These are phyloP conservation scores for Cucumis sativus DNA, from an alignment of 306 rosid genomes.

Conservation along the genomic window DNA sequence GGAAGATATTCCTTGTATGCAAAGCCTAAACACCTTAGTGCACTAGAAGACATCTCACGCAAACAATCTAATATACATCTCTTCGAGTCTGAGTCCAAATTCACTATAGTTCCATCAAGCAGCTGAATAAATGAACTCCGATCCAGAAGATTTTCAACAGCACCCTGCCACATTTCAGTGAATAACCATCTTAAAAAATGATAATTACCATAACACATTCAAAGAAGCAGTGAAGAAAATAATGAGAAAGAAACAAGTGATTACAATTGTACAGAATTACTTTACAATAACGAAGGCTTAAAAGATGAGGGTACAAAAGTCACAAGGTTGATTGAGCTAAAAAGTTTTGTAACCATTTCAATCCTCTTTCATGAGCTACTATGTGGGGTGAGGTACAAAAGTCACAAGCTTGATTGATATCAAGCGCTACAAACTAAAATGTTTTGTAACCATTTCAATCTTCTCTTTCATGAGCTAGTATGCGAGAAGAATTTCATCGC, in stretches of 20 bases:
- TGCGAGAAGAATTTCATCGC: not conserved
- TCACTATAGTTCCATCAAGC: conserved; percentile 54
- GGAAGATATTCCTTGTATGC: conserved; percentile 72
- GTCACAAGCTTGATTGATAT: not conserved
- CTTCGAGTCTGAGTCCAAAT: conserved; percentile 46
- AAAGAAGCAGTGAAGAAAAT: not conserved
- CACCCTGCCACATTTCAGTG: conserved; percentile 51
- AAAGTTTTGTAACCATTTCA: too few species aligned
- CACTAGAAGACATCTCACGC: conserved; percentile 76
- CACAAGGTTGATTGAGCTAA: not conserved
- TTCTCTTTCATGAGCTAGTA: not conserved
- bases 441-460: too few species aligned
- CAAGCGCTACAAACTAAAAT: not conserved
- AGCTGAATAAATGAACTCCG: conserved; percentile 67
- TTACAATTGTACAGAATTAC: not conserved
- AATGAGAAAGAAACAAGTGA: not conserved
- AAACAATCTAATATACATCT: conserved; percentile 45
- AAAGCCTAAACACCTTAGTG: conserved; percentile 88
- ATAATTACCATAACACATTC: not conserved
- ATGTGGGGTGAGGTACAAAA: not conserved
- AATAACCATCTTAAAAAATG: not conserved
- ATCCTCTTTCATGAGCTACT: not conserved
- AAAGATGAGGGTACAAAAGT: not conserved
- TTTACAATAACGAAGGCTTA: not conserved
- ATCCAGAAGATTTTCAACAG: conserved; percentile 70